Conservation (phyloP, 257 asterid genomes). For the Solanum chaucha region DNA sequence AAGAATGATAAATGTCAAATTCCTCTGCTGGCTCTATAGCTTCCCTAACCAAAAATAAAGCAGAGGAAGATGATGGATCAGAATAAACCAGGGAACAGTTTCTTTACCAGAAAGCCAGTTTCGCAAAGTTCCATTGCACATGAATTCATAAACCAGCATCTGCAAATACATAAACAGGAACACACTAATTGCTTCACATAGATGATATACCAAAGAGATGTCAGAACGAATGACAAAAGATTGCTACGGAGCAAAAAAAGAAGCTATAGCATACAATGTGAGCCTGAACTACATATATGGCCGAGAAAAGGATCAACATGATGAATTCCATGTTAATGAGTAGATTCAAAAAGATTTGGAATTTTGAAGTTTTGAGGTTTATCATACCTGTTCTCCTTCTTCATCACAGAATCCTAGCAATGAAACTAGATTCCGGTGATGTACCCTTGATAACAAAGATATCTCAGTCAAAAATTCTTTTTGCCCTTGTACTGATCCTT, state of each 20-base stretch:
- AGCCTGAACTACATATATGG: background rate
- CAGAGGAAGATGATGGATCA: background rate
- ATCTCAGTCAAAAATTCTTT: slow-evolving; percentile 39
- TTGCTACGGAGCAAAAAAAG: background rate
- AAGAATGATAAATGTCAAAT: background rate
- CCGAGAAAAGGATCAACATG: background rate
- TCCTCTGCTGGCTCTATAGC: background rate
- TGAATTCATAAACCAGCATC: slow-evolving; percentile 84
- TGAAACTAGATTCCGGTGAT: slow-evolving; percentile 40
- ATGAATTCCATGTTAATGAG: background rate
- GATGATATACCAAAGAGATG: background rate
- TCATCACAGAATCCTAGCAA: slow-evolving; percentile 68
- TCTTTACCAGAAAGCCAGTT: slow-evolving; percentile 65
- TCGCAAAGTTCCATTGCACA: slow-evolving; percentile 75
- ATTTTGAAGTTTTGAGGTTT: background rate
- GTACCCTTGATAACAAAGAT: slow-evolving; percentile 30
- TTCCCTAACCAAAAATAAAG: background rate
- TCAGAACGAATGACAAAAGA: background rate
- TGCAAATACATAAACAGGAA: slow-evolving; percentile 18
- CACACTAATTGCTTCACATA: background rate
- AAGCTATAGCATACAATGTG: background rate
- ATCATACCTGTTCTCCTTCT: slow-evolving; percentile 66
- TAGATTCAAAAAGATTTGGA: background rate
- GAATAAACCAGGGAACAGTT: background rate
- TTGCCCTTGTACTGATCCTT: slow-evolving; percentile 38